Base-by-base conservation (phyloP, 768 basidiomycete genomes). In the Auricularia heimuer region DNA sequence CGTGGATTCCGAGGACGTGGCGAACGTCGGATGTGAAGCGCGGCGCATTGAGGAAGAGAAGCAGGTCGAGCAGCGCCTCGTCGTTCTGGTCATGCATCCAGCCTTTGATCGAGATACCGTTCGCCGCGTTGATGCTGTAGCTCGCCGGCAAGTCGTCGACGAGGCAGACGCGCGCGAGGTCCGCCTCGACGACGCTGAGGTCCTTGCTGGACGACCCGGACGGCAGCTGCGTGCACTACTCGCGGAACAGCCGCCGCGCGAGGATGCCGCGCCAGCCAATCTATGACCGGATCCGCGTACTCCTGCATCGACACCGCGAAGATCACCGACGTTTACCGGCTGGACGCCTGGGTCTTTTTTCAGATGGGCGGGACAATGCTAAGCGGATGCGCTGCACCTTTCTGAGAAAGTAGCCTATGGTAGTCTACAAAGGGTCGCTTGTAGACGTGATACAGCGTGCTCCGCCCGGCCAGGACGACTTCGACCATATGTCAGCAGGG, bases 281-380 rank as follows among this genome's bases (percentile, higher is more conserved):
- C 97, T 69, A 99, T 99, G 35, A 99, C 95, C 0, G 97, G 97
- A 79, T 99, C 97, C 67, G 97, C 97, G 74, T 99, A 99, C 76
- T 99, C 97, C 72, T 94, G 90, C 92, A 99, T 93, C 8, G 96
- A 98, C 6, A 97, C 97, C 37, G 97, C 98, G 77, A 96, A 99
- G 68, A 99, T 94, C 63, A 99, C 94, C 66, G 98, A 84, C 1
- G 95, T 98, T 77, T 99, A 99, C 97, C 97, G 98, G 33, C 88
- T 82, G 35, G 97, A 95, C 47, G 98, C 96, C 95, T 98, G 70
- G 61, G 35, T 29, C 14, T 29, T 29, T 34, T n/a, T 36, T 35
- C 56, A 16, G 29, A 21, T 34, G 35, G 18, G 11, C 60, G 64
- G 58, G 39, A 33, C 61, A 21, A 45, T 24, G 24, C 58, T 54